Evolutionary conservation across 2,329 filamentous ascomycete species (phyloP).

Genomic region (Zymoseptoria ardabiliae): DNA sequence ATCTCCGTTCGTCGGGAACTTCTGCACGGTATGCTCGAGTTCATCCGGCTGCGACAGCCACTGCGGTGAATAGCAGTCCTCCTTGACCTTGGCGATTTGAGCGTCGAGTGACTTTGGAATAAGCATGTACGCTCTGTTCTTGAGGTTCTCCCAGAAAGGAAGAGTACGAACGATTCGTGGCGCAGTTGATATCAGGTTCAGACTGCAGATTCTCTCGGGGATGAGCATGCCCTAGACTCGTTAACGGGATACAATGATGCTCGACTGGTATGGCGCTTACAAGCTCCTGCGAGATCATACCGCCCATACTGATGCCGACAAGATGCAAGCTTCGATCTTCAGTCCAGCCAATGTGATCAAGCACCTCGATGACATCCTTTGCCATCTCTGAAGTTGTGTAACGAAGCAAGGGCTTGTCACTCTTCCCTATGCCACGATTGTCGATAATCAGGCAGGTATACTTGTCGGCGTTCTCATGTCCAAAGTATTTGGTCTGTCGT

Average conservation of each 20-base stretch:
- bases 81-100: slow-evolving; percentile 57
- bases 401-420: slow-evolving; percentile 66
- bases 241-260: background rate
- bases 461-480: slow-evolving; percentile 57
- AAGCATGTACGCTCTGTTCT: slow-evolving; percentile 49
- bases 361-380: slow-evolving; percentile 63
- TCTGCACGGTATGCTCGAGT: slow-evolving; percentile 34
- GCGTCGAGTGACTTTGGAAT: slow-evolving; percentile 64
- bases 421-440: slow-evolving; percentile 77
- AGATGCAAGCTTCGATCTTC: slow-evolving; percentile 55
- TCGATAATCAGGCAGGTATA: slow-evolving; percentile 74
- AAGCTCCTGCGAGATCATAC: slow-evolving; percentile 87
- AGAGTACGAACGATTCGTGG: slow-evolving; percentile 42
- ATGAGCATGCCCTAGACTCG: slow-evolving; percentile 30
- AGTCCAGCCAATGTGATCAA: slow-evolving; percentile 63
- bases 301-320: slow-evolving; percentile 74
- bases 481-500: slow-evolving; percentile 74
- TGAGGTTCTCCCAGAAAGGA: slow-evolving; percentile 56
- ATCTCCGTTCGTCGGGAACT: slow-evolving; percentile 70
- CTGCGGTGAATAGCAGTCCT: slow-evolving; percentile 55
- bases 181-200: slow-evolving; percentile 45
- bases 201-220: slow-evolving; percentile 42
- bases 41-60: slow-evolving; percentile 60
- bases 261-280: slow-evolving; percentile 30
- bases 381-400: slow-evolving; percentile 86